Evolutionary conservation across 2,329 filamentous ascomycete genomes (phyloP).

Genomic region (Clonostachys solani): DNA sequence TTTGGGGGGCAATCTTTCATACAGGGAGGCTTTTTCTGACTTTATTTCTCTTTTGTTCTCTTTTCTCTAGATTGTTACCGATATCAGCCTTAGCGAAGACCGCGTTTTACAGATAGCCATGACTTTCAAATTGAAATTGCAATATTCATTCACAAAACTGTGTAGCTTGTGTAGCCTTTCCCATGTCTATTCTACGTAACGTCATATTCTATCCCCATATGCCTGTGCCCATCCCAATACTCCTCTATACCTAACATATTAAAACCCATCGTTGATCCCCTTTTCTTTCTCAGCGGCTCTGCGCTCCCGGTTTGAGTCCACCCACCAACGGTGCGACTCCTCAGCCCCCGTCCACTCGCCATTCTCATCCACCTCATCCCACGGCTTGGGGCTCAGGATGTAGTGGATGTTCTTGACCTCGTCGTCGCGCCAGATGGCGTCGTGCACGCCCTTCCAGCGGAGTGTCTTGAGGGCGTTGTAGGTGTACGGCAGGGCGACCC

Average conservation of each 20-base stretch:
- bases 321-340: constrained; percentile 54
- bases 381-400: constrained; percentile 58
- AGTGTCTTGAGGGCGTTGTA: constrained; percentile 63
- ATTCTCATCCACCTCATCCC: constrained; percentile 43
- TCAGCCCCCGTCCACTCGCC: constrained; percentile 39
- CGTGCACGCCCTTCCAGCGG: constrained; percentile 47
- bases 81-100: no score
- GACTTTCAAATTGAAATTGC: no score
- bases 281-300: constrained; percentile 29
- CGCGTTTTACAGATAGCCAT: no score
- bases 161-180: no score
- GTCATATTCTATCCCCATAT: no score
- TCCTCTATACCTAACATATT: not conserved
- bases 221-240: no score
- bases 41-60: no score
- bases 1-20: no score
- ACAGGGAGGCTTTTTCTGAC: no score
- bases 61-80: no score
- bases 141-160: no score
- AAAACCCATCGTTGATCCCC: constrained; percentile 19
- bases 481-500: constrained; percentile 54
- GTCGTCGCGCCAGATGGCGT: constrained; percentile 52
- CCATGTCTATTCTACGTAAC: no score
- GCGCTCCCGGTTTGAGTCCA: constrained; percentile 40
- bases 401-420: constrained; percentile 58